These are phyloP conservation scores for Podila verticillata DNA, from an alignment of 192 early-diverging fungal species.

Conservation along the genomic window DNA sequence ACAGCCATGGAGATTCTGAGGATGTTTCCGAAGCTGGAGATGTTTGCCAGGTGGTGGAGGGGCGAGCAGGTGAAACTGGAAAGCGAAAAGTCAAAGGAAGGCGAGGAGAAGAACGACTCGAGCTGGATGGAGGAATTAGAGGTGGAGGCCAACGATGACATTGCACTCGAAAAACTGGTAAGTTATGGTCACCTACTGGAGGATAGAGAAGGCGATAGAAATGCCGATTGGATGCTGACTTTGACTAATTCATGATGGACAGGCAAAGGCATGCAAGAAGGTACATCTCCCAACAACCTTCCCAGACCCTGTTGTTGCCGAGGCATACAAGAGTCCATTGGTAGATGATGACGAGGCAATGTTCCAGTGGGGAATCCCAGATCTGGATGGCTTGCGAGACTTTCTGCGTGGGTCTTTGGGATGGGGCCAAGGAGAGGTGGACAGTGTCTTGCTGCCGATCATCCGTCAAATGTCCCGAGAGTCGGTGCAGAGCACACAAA, in stretches of 20 bases:
- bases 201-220: too few species aligned
- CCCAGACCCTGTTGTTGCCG: conserved; percentile 77
- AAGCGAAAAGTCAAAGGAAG: conserved; percentile 5
- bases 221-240: conserved; percentile 6
- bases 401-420: conserved; percentile 69
- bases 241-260: neutral
- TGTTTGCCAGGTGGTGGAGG: conserved; percentile 69
- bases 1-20: conserved; percentile 90
- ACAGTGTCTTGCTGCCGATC: conserved; percentile 76
- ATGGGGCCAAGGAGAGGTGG: conserved; percentile 73
- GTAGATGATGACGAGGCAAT: conserved; percentile 69
- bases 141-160: conserved; percentile 53
- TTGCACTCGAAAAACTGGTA: conserved; percentile 55
- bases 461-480: conserved; percentile 62
- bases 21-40: conserved; percentile 68
- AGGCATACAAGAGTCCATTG: conserved; percentile 83
- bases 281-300: conserved; percentile 80
- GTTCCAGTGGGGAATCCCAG: conserved; percentile 80
- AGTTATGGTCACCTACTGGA: neutral
- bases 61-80: conserved; percentile 54
- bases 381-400: conserved; percentile 70
- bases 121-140: conserved; percentile 21
- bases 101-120: conserved; percentile 1
- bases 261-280: conserved; percentile 71
- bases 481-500: conserved; percentile 38